Evolutionary conservation across 306 rosid genomes (phyloP).

Genomic region (Lablab purpureus): DNA sequence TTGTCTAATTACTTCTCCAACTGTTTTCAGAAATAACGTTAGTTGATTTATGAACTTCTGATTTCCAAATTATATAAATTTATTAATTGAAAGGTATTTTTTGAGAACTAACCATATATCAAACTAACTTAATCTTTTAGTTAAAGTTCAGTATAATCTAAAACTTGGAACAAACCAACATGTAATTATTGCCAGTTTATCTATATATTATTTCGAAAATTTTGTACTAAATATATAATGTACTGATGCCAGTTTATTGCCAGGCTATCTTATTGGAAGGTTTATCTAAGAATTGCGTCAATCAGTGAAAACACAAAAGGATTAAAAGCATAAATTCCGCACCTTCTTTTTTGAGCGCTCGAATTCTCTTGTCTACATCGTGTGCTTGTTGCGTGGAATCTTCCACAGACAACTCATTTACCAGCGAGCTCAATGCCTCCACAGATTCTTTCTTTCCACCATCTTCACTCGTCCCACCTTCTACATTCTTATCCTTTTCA

Average conservation of each 20-base stretch:
- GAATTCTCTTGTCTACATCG: constrained; percentile 75
- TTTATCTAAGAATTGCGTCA: too few relatives aligned
- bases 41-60: background rate
- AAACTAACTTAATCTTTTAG: background rate
- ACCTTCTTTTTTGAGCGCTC: constrained; percentile 86
- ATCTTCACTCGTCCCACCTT: constrained; percentile 47
- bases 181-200: background rate
- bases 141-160: too few relatives aligned
- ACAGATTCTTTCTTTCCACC: constrained; percentile 50
- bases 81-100: too few relatives aligned
- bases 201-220: too few relatives aligned
- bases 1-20: background rate
- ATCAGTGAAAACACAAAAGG: too few relatives aligned
- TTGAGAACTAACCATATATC: background rate
- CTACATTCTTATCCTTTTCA: constrained; percentile 67
- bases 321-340: background rate
- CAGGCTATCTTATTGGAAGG: too few relatives aligned
- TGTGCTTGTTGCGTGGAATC: constrained; percentile 50
- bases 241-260: too few relatives aligned
- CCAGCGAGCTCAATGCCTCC: constrained; percentile 61
- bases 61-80: background rate
- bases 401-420: constrained; percentile 66
- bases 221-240: too few relatives aligned
- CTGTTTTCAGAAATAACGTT: too few relatives aligned
- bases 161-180: background rate